Conservation (phyloP, 108 stramenopile genomes). For the Aureococcus anophagefferens region DNA sequence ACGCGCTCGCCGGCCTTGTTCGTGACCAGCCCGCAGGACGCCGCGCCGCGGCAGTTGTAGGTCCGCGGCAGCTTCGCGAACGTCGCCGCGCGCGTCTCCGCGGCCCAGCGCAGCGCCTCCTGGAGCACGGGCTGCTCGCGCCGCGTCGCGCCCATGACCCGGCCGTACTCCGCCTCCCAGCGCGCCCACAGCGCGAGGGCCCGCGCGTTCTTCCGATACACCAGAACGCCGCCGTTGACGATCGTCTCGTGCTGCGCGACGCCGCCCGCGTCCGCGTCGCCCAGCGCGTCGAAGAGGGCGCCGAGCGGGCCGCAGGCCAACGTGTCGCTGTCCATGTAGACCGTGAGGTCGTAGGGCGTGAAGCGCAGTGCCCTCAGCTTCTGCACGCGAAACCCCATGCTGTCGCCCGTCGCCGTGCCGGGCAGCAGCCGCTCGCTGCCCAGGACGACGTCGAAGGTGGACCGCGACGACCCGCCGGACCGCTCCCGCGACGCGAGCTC, state of each 20-base stretch:
- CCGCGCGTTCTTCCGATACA: neutral
- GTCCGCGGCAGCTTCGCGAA: neutral
- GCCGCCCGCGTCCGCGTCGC: neutral
- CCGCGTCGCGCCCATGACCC: neutral
- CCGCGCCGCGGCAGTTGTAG: neutral
- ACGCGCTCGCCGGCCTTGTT: neutral
- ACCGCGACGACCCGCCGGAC: neutral
- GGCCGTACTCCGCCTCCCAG: neutral
- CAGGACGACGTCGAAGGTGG: neutral
- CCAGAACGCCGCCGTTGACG: neutral
- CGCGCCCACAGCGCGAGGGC: neutral
- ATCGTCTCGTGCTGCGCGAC: neutral
- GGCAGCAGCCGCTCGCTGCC: neutral
- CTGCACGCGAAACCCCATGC: neutral
- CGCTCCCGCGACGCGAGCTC: neutral
- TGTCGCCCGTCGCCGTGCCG: neutral
- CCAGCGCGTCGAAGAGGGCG: neutral
- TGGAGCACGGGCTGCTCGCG: neutral
- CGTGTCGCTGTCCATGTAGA: neutral
- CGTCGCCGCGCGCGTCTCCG: neutral
- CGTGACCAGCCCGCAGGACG: neutral
- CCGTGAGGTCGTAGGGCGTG: neutral
- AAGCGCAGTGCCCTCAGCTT: neutral
- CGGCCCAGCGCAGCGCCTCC: neutral
- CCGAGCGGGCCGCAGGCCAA: neutral